Percentiles rank a stretch among this genome's conserved stretches.
phyloP scores from a whole-genome alignment of 257 asterid species.

The Galeopsis tetrahit region DNA sequence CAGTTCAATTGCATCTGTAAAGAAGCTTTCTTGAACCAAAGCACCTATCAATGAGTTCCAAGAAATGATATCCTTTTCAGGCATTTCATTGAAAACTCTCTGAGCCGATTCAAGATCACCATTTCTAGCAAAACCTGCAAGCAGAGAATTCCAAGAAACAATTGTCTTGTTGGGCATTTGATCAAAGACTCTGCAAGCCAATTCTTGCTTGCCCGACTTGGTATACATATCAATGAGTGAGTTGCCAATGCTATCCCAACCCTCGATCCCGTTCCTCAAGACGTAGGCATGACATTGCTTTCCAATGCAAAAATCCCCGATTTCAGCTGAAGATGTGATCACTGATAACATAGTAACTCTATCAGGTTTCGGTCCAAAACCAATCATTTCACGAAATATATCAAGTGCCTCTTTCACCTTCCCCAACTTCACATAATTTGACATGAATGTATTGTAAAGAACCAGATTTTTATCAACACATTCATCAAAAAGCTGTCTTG shows the following conservation, averaged over 20 bases:
- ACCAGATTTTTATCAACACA: conserved; percentile 48
- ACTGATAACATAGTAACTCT: conserved; percentile 56
- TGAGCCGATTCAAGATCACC: conserved; percentile 48
- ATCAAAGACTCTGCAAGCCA: conserved; percentile 49
- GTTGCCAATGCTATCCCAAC: conserved; percentile 50
- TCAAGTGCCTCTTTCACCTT: conserved; percentile 47
- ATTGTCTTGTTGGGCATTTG: conserved; percentile 51
- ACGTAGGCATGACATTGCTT: conserved; percentile 59
- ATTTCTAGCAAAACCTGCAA: conserved; percentile 56
- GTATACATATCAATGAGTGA: conserved; percentile 64
- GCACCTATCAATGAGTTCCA: conserved; percentile 65
- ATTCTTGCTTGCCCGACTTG: conserved; percentile 48
- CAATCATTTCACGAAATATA: conserved; percentile 46
- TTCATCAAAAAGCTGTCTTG: conserved; percentile 47
- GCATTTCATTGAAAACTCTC: conserved; percentile 48
- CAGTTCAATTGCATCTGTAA: conserved; percentile 49
- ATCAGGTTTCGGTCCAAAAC: conserved; percentile 50
- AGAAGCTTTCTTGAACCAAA: conserved; percentile 49
- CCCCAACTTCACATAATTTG: conserved; percentile 54
- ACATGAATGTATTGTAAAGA: conserved; percentile 53
- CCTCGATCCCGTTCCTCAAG: conserved; percentile 48
- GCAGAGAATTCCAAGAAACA: conserved; percentile 61
- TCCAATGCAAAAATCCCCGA: conserved; percentile 43
- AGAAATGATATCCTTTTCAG: conserved; percentile 52
- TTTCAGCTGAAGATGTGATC: conserved; percentile 53